A percentile compares a stretch with the other conserved stretches of the same genome.
These are phyloP conservation scores for Wickerhamiella alocasiicola DNA, from an alignment of 805 yeast species.

Conservation along the genomic window DNA sequence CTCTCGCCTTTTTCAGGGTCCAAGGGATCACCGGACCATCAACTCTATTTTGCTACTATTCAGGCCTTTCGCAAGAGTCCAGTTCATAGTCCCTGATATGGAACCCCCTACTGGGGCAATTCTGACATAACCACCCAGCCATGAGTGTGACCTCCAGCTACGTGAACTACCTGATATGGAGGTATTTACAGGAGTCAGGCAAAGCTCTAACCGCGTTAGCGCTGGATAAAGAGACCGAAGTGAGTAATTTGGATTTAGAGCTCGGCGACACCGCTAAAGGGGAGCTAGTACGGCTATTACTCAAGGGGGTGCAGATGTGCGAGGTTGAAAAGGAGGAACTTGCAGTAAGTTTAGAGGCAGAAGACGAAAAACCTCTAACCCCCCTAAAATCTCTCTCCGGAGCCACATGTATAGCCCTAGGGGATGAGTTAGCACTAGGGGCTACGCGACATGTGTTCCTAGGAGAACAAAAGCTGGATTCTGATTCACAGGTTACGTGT, in stretches of 20 bases:
- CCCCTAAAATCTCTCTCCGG: not conserved
- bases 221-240: slow-evolving; percentile 51
- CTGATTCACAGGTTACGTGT: slow-evolving; percentile 11
- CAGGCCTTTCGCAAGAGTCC: no score
- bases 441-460: slow-evolving; percentile 5
- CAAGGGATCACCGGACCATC: no score
- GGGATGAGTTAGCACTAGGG: slow-evolving; percentile 10
- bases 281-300: slow-evolving; percentile 66
- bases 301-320: slow-evolving; percentile 72
- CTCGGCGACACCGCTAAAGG: slow-evolving; percentile 49
- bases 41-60: no score
- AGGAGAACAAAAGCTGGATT: slow-evolving; percentile 2
- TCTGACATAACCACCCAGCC: not conserved
- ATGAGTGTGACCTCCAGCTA: slow-evolving; percentile 80
- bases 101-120: not conserved
- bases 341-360: no score
- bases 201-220: slow-evolving; percentile 68
- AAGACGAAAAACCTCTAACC: not conserved
- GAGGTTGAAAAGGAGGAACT: slow-evolving; percentile 39
- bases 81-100: no score
- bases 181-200: slow-evolving; percentile 69
- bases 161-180: slow-evolving; percentile 82
- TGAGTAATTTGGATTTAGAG: slow-evolving; percentile 37
- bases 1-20: no score
- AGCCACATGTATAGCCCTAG: slow-evolving; percentile 4